Conservation (phyloP, 805 yeast genomes). For the Scheffersomyces stipitis region DNA sequence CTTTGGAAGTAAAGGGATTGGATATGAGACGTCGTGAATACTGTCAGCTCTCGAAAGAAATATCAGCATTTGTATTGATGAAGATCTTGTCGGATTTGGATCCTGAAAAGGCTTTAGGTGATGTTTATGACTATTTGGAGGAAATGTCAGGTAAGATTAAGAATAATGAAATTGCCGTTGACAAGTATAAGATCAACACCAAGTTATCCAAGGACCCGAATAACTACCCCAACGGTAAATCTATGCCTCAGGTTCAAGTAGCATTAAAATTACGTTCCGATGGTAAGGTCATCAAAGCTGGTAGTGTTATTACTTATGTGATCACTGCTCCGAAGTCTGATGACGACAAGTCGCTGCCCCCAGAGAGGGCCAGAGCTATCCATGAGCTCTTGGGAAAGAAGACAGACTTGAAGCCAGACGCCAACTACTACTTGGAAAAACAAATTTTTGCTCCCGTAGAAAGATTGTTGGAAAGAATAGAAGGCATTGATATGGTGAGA, state of each 20-base stretch:
- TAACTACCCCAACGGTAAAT: conserved; percentile 77
- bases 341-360: conserved; percentile 48
- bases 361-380: conserved; percentile 82
- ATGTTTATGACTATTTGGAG: conserved; percentile 71
- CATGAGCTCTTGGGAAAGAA: conserved; percentile 63
- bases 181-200: conserved; percentile 79
- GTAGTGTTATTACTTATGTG: conserved; percentile 85
- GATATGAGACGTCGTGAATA: conserved; percentile 97
- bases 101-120: conserved; percentile 71
- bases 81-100: conserved; percentile 71
- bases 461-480: conserved; percentile 79
- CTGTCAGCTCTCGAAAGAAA: conserved; percentile 88
- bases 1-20: conserved; percentile 89
- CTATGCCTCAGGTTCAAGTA: conserved; percentile 81
- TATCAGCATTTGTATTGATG: conserved; percentile 72
- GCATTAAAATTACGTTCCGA: conserved; percentile 78
- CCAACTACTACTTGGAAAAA: conserved; percentile 76
- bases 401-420: conserved; percentile 63
- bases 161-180: conserved; percentile 59
- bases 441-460: conserved; percentile 91
- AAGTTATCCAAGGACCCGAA: conserved; percentile 85
- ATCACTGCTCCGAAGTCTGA: conserved; percentile 47
- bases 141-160: conserved; percentile 57
- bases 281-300: conserved; percentile 86
- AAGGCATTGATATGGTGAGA: conserved; percentile 79